Percentiles rank a stretch among this genome's conserved stretches.
Conservation (phyloP, 1,139 yeast species). For the Geotrichum reessii region DNA sequence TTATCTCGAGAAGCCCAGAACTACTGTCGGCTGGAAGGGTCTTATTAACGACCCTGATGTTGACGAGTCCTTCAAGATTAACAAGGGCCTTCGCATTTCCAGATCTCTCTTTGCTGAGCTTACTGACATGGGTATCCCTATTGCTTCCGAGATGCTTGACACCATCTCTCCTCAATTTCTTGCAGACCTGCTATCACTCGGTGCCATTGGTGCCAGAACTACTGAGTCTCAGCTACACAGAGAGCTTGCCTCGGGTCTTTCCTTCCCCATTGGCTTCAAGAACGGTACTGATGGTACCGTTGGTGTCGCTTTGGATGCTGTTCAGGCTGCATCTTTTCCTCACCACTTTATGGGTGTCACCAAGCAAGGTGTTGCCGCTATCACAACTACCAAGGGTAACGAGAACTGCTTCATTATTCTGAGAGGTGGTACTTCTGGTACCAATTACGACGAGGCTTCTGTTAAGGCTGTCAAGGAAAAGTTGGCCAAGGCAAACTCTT, state of each 20-base stretch:
- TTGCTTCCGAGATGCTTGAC: slow-evolving; percentile 96
- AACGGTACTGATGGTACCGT: slow-evolving; percentile 94
- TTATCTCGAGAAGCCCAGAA: slow-evolving; percentile 94
- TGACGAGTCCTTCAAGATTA: slow-evolving; percentile 88
- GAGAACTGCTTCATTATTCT: slow-evolving; percentile 83
- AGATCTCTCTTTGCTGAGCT: slow-evolving; percentile 80
- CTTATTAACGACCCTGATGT: slow-evolving; percentile 95
- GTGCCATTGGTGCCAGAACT: slow-evolving; percentile 97
- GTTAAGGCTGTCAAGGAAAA: slow-evolving; percentile 65
- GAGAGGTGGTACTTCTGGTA: slow-evolving; percentile 92
- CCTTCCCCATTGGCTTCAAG: slow-evolving; percentile 96
- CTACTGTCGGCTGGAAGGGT: slow-evolving; percentile 99
- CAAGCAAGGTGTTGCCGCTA: slow-evolving; percentile 91
- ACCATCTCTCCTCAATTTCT: slow-evolving; percentile 93
- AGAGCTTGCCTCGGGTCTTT: slow-evolving; percentile 89
- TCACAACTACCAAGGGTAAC: slow-evolving; percentile 92
- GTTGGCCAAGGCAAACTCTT: slow-evolving; percentile 48
- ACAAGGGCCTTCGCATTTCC: slow-evolving; percentile 86
- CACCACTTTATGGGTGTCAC: slow-evolving; percentile 94
- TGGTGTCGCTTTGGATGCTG: slow-evolving; percentile 89
- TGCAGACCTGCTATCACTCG: slow-evolving; percentile 82
- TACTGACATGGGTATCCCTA: slow-evolving; percentile 69
- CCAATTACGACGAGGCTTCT: slow-evolving; percentile 75
- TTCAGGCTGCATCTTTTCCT: slow-evolving; percentile 85
- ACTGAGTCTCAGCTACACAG: slow-evolving; percentile 96